Base-by-base conservation (phyloP, 2,329 filamentous ascomycete species). In the Xylaria sp. region DNA sequence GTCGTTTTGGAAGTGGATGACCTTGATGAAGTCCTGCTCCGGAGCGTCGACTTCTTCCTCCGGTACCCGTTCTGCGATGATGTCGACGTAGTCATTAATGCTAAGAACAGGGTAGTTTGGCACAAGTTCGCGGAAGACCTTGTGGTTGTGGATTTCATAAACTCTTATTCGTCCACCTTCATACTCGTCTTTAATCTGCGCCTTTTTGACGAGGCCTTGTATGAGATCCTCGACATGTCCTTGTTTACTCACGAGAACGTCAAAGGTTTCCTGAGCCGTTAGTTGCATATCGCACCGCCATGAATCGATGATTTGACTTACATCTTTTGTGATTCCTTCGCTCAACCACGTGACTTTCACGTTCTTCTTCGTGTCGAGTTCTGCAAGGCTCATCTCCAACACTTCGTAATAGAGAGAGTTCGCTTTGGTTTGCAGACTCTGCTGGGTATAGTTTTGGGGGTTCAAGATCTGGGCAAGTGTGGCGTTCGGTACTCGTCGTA, bases 1-100 rank as follows among this genome's bases (percentile, higher is more conserved):
- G 71, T 99, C 96, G 69, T 89, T 91, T 75, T 99, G 94, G 78
- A 95, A 99, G 76, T 97, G 95, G 78, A 94, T 95, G 31, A 90
- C 92, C 64, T 89, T 87, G 59, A 97, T 90, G 58, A 89, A 85
- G 54, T 88, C 84, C 42, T 71, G 77, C 1, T 85, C 82, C 8
- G 83, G 80, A 2, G 79, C 80, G 35, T 89, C 87, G 1, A 84
- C 77, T 68, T 90, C 89, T 51, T 92, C 89, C 55, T 92, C 86
- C 0, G 94, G 91, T 43, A 94, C 86, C 40, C 88, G 85, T 76
- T 97, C 94, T 0, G 92, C 93, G 68, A 92, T 92, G 2, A 98
- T 82, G 7, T 86, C 85, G 33, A 92, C 88, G 74, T 92, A 98
- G 50, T 99, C 95, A 63, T 92, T 94, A 57, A 98, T 87, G 69